Percentiles rank a stretch among this genome's conserved stretches.
These are phyloP conservation scores for Penicillium fuscoglaucum DNA, from an alignment of 2,329 filamentous ascomycete genomes.

Conservation along the genomic window DNA sequence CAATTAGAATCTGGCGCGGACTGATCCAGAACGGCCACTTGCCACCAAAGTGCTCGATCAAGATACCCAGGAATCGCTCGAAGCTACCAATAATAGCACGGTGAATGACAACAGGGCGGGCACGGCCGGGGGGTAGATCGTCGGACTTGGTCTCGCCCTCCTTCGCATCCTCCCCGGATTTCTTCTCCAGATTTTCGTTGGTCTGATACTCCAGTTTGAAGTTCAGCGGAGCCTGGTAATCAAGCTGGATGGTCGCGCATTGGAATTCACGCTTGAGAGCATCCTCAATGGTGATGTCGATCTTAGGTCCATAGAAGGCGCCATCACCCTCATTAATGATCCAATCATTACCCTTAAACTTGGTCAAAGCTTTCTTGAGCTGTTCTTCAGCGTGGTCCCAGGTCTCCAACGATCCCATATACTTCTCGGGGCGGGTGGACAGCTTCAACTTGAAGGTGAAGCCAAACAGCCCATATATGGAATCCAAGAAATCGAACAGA, in stretches of 20 bases:
- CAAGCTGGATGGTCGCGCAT: slow-evolving; percentile 91
- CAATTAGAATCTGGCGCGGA: slow-evolving; percentile 52
- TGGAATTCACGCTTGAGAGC: slow-evolving; percentile 81
- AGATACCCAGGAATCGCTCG: slow-evolving; percentile 53
- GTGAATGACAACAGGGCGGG: slow-evolving; percentile 54
- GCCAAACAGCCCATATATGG: slow-evolving; percentile 78
- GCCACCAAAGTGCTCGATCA: slow-evolving; percentile 53
- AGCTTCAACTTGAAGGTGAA: slow-evolving; percentile 93
- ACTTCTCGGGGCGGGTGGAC: slow-evolving; percentile 87
- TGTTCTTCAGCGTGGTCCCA: slow-evolving; percentile 88
- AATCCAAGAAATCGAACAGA: slow-evolving; percentile 82
- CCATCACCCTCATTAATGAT: slow-evolving; percentile 91
- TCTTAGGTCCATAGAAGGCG: slow-evolving; percentile 98
- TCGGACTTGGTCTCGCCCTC: slow-evolving; percentile 44
- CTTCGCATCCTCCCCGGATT: slow-evolving; percentile 32
- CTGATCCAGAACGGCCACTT: slow-evolving; percentile 57
- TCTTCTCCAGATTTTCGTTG: slow-evolving; percentile 61
- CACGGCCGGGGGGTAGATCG: slow-evolving; percentile 43
- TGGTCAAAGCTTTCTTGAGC: slow-evolving; percentile 74
- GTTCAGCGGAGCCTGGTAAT: slow-evolving; percentile 81
- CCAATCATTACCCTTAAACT: slow-evolving; percentile 77
- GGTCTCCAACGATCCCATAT: slow-evolving; percentile 78
- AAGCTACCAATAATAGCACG: slow-evolving; percentile 54
- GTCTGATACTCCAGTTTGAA: slow-evolving; percentile 88
- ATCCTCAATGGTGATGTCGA: slow-evolving; percentile 92